These are phyloP conservation scores for Aspergillus avenaceus DNA, from an alignment of 495 filamentous ascomycete genomes.

Conservation along the genomic window DNA sequence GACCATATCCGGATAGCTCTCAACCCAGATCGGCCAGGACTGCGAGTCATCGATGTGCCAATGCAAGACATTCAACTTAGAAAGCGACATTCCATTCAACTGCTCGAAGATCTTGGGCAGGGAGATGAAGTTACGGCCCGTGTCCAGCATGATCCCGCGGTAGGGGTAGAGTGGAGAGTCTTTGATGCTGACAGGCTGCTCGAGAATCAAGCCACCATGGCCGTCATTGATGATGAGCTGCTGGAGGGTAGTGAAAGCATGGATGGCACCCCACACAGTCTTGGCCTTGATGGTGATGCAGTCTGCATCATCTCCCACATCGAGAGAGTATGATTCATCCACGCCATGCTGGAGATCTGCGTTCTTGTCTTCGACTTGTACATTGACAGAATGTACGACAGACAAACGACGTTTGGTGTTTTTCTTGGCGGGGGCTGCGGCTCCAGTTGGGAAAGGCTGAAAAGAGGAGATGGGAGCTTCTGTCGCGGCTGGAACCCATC, in stretches of 20 bases:
- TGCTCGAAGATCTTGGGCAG: conserved; percentile 47
- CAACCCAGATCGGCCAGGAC: conserved; percentile 49
- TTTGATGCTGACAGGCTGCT: conserved; percentile 45
- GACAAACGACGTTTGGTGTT: conserved; percentile 31
- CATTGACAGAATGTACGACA: conserved; percentile 28
- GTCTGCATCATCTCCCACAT: conserved; percentile 28
- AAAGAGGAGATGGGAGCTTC: conserved; percentile 47
- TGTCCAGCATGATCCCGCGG: conserved; percentile 50
- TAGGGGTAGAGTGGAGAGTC: conserved; percentile 47
- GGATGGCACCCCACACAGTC: conserved; percentile 52
- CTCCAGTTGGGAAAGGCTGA: conserved; percentile 41
- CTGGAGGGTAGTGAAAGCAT: conserved; percentile 56
- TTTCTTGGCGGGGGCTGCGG: conserved; percentile 14
- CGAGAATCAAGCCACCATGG: conserved; percentile 41
- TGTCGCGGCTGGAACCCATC: conserved; percentile 50
- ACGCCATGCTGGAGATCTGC: conserved; percentile 50
- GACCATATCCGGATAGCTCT: conserved; percentile 48
- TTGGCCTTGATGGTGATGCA: conserved; percentile 42
- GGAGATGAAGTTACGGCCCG: conserved; percentile 47
- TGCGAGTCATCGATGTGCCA: conserved; percentile 51
- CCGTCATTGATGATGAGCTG: conserved; percentile 49
- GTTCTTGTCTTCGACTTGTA: conserved; percentile 35
- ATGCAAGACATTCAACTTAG: conserved; percentile 50
- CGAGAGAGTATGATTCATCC: conserved; percentile 56
- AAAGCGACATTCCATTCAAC: conserved; percentile 47